Evolutionary conservation across 2,329 filamentous ascomycete species (phyloP), one percentile per base, ranked within the genome.

Genomic region (Myriosclerotinia duriaeana): DNA sequence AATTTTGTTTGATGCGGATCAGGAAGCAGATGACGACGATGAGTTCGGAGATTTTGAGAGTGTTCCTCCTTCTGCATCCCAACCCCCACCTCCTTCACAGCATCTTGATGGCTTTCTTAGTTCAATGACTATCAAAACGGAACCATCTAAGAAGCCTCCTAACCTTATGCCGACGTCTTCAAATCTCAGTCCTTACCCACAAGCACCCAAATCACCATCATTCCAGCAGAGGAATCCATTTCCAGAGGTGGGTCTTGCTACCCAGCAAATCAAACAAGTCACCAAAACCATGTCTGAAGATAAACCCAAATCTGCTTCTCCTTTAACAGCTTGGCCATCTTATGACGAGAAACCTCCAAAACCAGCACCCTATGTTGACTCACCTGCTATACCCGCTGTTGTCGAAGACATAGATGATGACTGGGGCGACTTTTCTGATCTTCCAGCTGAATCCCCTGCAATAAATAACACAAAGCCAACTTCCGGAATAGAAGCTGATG

Each of bases 11-110:
- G 76, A 78, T 71, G 71, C 78, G 14, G 80, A 78, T 8, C 78
- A 79, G n/a, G 60, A 71, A n/a, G 64, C 69, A 30, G 78, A 79
- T 7, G 84, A 84, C 3, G 84, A 87, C 9, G 86, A 88, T 65
- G 86, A 89, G 72, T 90, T 88, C 78, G 87, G 88, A 0, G 87
- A 89, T 65, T 90, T 90, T 72, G 87, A 89, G 75, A 81, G 83
- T 54, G 85, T 85, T 20, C 77, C 78, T 42, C 66, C 69, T 40
- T 67, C 66, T 20, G 48, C 64, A n/a, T 72, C 72, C 62, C 68
- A 67, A 70, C 65, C 40, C n/a, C 58, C 48, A 44, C 64, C 59
- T 61, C 56, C 69, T 50, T 65, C 65, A 52, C 69, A 71, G 42
- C 71, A 72, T 30, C 63, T 74, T n/a, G 75, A 79, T 64, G 76